phyloP scores from a whole-genome alignment of 495 filamentous ascomycete genomes.

The Cercophora sp. region DNA sequence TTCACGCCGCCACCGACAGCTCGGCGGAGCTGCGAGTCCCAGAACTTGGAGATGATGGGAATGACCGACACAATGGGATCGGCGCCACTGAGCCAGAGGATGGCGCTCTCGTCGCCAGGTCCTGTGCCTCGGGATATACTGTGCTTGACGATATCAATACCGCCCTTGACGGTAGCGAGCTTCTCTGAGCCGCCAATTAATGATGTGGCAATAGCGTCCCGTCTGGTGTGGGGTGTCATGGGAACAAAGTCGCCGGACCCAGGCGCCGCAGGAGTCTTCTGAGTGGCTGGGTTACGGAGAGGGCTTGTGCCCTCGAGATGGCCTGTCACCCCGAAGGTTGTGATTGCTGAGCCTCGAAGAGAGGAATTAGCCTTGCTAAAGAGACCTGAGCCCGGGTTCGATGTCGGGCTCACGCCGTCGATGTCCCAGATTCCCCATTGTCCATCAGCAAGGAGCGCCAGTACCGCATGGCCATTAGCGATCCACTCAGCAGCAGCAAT shows the following conservation, averaged over 20 bases:
- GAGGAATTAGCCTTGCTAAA: slow-evolving; percentile 55
- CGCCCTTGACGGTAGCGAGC: slow-evolving; percentile 47
- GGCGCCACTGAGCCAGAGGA: slow-evolving; percentile 64
- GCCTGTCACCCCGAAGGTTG: slow-evolving; percentile 65
- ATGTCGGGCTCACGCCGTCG: slow-evolving; percentile 53
- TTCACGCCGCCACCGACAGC: slow-evolving; percentile 58
- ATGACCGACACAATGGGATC: slow-evolving; percentile 56
- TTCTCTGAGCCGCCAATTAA: slow-evolving; percentile 32
- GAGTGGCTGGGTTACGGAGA: slow-evolving; percentile 39
- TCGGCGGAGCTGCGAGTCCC: slow-evolving; percentile 57
- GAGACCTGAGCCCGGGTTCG: slow-evolving; percentile 44
- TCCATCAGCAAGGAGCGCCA: slow-evolving; percentile 75
- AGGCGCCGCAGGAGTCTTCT: slow-evolving; percentile 38
- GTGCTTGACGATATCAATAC: slow-evolving; percentile 55
- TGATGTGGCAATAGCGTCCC: slow-evolving; percentile 37
- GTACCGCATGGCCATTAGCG: slow-evolving; percentile 68
- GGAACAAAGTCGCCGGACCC: slow-evolving; percentile 57
- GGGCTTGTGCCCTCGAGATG: slow-evolving; percentile 54
- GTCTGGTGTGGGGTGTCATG: slow-evolving; percentile 79
- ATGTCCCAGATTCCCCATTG: slow-evolving; percentile 96
- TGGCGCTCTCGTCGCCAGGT: slow-evolving; percentile 57
- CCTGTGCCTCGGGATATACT: slow-evolving; percentile 43
- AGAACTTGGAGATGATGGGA: slow-evolving; percentile 61
- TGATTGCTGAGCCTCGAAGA: slow-evolving; percentile 61
- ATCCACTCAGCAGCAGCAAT: slow-evolving; percentile 84